phyloP scores from a whole-genome alignment of 108 stramenopile species.

The Nannochloropsis granulata region DNA sequence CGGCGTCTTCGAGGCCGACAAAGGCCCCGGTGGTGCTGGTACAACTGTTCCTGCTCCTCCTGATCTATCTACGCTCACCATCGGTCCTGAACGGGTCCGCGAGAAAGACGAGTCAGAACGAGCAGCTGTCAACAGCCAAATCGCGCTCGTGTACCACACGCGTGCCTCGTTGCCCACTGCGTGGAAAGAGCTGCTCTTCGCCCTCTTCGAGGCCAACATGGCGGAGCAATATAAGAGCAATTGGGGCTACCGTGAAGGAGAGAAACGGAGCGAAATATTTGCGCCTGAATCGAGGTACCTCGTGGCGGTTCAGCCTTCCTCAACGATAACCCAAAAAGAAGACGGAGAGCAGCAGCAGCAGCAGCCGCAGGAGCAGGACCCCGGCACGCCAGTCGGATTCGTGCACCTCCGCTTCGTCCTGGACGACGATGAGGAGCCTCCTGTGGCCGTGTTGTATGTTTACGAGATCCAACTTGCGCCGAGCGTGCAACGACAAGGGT shows the following conservation, averaged over 20 bases:
- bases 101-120: too few species aligned
- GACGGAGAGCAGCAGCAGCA: background rate
- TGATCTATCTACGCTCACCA: too few species aligned
- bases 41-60: too few species aligned
- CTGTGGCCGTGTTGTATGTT: background rate
- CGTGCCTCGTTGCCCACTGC: background rate
- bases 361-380: background rate
- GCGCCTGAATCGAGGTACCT: background rate
- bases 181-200: background rate
- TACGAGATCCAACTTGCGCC: background rate
- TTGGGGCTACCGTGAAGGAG: background rate
- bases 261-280: background rate
- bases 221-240: background rate
- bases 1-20: background rate
- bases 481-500: background rate
- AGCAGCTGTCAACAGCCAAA: too few species aligned
- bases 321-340: background rate
- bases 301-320: background rate
- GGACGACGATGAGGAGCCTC: background rate
- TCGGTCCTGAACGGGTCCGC: too few species aligned
- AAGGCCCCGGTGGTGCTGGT: too few species aligned
- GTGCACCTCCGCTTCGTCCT: background rate
- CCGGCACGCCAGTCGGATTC: background rate
- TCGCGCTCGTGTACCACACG: background rate
- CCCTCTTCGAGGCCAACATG: background rate